A percentile compares a stretch with the other conserved stretches of the same genome.
These are phyloP conservation scores for Solanum boliviense DNA, from an alignment of 257 asterid species.

Conservation along the genomic window DNA sequence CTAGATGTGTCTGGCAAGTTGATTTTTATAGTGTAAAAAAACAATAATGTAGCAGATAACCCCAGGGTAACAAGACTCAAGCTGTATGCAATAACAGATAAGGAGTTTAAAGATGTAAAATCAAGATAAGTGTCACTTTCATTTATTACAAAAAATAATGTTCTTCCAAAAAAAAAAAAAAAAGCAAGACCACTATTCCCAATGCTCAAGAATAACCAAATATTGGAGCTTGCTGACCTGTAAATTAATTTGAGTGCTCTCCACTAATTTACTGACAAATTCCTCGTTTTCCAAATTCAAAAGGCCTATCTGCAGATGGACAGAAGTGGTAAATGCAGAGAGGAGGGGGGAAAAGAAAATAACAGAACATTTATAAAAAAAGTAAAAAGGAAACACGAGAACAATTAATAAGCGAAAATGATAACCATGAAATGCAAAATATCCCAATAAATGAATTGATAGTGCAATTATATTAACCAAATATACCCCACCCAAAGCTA, in stretches of 20 bases:
- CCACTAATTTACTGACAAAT: conserved; percentile 58
- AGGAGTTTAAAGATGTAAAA: not conserved
- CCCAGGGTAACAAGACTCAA: not conserved
- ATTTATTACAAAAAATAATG: not conserved
- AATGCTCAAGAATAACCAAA: not conserved
- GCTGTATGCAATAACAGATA: not conserved
- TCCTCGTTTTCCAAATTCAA: conserved; percentile 94
- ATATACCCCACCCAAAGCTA: not conserved
- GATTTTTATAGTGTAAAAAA: not conserved
- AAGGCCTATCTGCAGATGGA: conserved; percentile 64
- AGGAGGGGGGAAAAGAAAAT: not conserved
- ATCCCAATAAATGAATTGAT: not conserved
- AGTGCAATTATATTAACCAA: not conserved
- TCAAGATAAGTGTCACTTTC: not conserved
- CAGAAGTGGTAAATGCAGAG: not conserved
- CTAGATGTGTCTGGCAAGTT: not conserved
- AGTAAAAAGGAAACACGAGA: not conserved
- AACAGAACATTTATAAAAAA: not conserved
- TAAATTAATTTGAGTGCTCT: conserved; percentile 49
- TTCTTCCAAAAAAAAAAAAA: not conserved
- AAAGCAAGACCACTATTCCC: not conserved
- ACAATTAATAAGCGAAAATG: not conserved
- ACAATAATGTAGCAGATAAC: not conserved
- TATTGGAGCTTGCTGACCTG: conserved; percentile 48
- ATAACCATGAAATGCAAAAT: not conserved